Evolutionary conservation across 768 basidiomycete species (phyloP).

Genomic region (Russula abietina): DNA sequence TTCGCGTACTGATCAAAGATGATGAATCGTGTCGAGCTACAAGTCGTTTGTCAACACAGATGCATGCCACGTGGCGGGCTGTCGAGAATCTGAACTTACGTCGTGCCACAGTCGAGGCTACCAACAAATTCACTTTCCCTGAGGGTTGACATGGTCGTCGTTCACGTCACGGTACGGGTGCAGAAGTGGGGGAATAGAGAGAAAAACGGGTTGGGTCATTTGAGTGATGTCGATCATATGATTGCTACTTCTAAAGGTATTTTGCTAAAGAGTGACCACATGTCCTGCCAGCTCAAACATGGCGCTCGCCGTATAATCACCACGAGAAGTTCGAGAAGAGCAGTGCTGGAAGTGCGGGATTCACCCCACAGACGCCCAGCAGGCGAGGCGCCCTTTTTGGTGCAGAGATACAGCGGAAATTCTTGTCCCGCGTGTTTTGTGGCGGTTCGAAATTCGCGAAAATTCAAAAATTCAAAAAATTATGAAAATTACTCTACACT

Average conservation of each 20-base stretch:
- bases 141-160: conserved; percentile 31
- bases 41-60: conserved; percentile 2
- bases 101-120: conserved; percentile 91
- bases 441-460: no score
- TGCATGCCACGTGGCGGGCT: neutral
- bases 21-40: conserved; percentile 85
- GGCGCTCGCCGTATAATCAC: no score
- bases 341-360: no score
- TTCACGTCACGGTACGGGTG: neutral
- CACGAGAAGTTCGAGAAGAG: no score
- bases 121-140: conserved; percentile 80
- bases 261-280: no score
- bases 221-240: neutral
- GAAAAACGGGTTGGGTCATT: neutral
- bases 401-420: no score
- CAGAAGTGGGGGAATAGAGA: neutral
- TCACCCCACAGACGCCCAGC: neutral
- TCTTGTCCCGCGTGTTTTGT: no score
- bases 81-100: conserved; percentile 45
- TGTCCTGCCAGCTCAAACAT: no score
- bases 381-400: no score
- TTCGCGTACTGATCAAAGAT: conserved; percentile 83
- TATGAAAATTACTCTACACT: no score
- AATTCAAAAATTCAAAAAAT: no score
- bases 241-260: neutral